Percentiles rank a stretch among this genome's conserved stretches.
Conservation (phyloP, 805 yeast species). For the Ogataea trehaloabstinens region DNA sequence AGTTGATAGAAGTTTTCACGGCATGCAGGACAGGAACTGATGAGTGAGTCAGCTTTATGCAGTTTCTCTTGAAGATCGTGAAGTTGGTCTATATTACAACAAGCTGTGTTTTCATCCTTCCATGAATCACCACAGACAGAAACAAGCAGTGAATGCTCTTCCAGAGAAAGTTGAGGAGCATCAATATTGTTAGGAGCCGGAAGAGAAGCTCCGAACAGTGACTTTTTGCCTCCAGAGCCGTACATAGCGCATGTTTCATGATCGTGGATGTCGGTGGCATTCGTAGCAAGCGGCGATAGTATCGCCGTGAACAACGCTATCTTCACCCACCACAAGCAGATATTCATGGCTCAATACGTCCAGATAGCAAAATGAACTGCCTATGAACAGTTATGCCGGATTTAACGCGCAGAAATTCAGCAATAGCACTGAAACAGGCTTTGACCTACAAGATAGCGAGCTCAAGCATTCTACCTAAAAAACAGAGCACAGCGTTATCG, state of each 20-base stretch:
- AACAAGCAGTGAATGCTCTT: slow-evolving; percentile 44
- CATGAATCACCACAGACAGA: slow-evolving; percentile 75
- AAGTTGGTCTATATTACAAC: slow-evolving; percentile 72
- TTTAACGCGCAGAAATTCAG: no score
- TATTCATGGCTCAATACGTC: no score
- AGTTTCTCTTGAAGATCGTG: slow-evolving; percentile 53
- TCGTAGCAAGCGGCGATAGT: neutral
- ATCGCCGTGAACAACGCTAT: no score
- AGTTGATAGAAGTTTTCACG: slow-evolving; percentile 76
- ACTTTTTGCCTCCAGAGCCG: slow-evolving; percentile 70
- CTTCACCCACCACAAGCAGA: no score
- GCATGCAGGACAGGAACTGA: slow-evolving; percentile 95
- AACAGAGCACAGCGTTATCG: no score
- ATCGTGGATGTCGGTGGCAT: slow-evolving; percentile 27
- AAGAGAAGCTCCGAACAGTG: slow-evolving; percentile 71
- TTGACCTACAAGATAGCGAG: no score
- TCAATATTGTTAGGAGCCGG: slow-evolving; percentile 68
- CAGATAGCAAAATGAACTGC: no score
- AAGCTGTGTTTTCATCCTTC: slow-evolving; percentile 46
- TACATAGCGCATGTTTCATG: slow-evolving; percentile 55
- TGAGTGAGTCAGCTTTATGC: slow-evolving; percentile 73
- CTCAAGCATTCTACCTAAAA: no score
- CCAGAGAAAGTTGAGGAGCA: slow-evolving; percentile 47
- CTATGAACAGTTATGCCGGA: no score
- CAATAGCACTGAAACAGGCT: no score